Percentiles rank a stretch among this genome's conserved stretches.
Evolutionary conservation across 2,329 filamentous ascomycete genomes (phyloP).

Genomic region (Hortaea werneckii): DNA sequence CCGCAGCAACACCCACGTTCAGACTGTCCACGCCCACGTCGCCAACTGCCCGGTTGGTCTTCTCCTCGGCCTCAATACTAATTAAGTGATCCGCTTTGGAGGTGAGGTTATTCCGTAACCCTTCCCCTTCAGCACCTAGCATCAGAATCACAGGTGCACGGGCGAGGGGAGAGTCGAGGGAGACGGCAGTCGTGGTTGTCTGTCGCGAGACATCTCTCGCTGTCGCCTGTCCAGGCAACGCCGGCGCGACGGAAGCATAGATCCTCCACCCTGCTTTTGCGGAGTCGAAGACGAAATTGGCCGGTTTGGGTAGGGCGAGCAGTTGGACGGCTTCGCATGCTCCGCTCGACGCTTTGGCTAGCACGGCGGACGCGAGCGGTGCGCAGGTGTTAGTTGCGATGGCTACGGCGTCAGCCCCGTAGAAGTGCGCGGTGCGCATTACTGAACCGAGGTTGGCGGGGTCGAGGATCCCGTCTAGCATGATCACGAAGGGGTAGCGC

Average conservation of each 20-base stretch:
- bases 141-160: conserved; percentile 63
- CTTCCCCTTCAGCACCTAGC: conserved; percentile 71
- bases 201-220: not conserved
- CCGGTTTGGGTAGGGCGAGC: conserved; percentile 57
- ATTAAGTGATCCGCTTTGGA: conserved; percentile 54
- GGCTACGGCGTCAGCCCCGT: conserved; percentile 77
- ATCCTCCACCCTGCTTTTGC: conserved; percentile 67
- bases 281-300: conserved; percentile 60
- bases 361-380: conserved; percentile 62
- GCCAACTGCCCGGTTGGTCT: conserved; percentile 1
- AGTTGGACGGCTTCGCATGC: conserved; percentile 72
- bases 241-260: conserved; percentile 58
- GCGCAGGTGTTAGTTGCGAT: conserved; percentile 65
- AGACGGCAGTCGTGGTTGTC: conserved; percentile 6
- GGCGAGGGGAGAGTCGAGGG: conserved; percentile 14
- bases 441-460: conserved; percentile 87
- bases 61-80: conserved; percentile 40
- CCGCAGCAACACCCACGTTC: conserved; percentile 85
- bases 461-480: conserved; percentile 66
- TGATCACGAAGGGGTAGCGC: conserved; percentile 59
- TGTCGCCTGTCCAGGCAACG: conserved; percentile 1
- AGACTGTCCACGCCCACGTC: conserved; percentile 67
- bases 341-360: conserved; percentile 80
- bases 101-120: conserved; percentile 55
- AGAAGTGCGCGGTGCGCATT: conserved; percentile 75